Evolutionary conservation across 2,329 filamentous ascomycete species (phyloP), one percentile per base, ranked within the genome.

Genomic region (Stagonosporopsis cucurbitacearum): DNA sequence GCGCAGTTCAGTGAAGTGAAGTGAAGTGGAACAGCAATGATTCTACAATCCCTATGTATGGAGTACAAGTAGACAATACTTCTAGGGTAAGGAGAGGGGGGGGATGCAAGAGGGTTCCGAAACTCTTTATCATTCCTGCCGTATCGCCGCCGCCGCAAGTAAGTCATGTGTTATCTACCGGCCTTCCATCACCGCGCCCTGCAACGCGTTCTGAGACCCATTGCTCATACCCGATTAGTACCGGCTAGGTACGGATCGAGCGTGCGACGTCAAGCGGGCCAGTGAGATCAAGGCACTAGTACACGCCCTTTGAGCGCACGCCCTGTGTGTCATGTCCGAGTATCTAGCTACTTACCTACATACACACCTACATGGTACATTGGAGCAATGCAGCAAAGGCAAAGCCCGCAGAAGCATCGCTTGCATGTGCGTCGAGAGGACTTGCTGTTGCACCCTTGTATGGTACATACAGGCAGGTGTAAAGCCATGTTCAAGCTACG

Each of bases 171-270:
- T 19, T 25, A 37, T 54, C 19, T 25, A 37, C 50, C 20, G 47
- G 28, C 49, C 36, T 36, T 32, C 40, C 35, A 44, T 22, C 39
- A 26, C 13, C 59, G 60, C 66, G 66, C 67, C 65, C 62, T 70
- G 51, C 59, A 56, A 56, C 44, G 50, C 62, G 61, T 51, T 54
- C n/a, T 43, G 47, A 60, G 60, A 58, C 49, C 57, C 58, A 55
- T 54, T 50, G 46, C 58, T 57, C 30, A 57, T 65, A 45, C 62
- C 58, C 33, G 26, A 62, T 66, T 55, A 47, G 65, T 60, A 60
- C 37, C 72, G 70, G 72, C 65, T 74, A 73, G 62, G 50, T 47
- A 72, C 71, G 72, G 72, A 67, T 63, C 53, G 57, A 66, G 63
- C 52, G 61, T 66, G 60, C 52, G 37, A 58, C 23, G 40, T 35